A percentile compares a stretch with the other conserved stretches of the same genome.
Evolutionary conservation across 371 early-diverging fungal species (phyloP).

Genomic region (Lichtheimia corymbifera): DNA sequence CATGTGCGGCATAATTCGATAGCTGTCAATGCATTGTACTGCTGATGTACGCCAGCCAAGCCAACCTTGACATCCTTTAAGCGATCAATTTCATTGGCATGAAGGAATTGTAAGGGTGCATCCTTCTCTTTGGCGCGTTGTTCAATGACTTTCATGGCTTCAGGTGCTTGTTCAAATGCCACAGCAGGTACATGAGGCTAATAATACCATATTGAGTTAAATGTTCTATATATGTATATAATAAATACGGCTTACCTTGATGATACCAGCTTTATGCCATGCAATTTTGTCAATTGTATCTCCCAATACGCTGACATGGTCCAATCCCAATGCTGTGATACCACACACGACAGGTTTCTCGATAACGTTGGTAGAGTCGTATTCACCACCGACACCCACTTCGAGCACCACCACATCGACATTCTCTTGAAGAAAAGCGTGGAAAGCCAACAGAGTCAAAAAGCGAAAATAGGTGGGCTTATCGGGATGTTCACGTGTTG

Average conservation of each 20-base stretch:
- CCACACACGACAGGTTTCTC: constrained; percentile 74
- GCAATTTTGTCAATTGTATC: constrained; percentile 82
- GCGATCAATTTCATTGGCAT: constrained; percentile 10
- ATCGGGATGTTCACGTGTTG: constrained; percentile 48
- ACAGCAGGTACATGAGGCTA: constrained; percentile 65
- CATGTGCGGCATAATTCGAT: constrained; percentile 66
- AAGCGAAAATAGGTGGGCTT: constrained; percentile 91
- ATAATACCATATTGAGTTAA: constrained; percentile 12
- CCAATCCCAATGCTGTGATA: constrained; percentile 82
- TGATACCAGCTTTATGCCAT: constrained; percentile 94
- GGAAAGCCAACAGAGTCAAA: constrained; percentile 87
- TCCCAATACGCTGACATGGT: constrained; percentile 77
- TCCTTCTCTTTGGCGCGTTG: constrained; percentile 70
- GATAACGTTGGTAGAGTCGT: constrained; percentile 84
- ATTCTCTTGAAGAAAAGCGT: constrained; percentile 82
- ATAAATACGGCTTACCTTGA: constrained; percentile 54
- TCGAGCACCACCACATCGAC: constrained; percentile 83
- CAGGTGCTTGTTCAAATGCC: constrained; percentile 69
- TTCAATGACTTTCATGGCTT: constrained; percentile 71
- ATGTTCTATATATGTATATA: no score
- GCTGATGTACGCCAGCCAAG: constrained; percentile 84
- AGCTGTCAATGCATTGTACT: constrained; percentile 83
- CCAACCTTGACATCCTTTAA: constrained; percentile 32
- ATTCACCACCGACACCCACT: constrained; percentile 86
- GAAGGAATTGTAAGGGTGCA: constrained; percentile 20